Base-by-base conservation (phyloP, 2,329 filamentous ascomycete species). In the Pestalotiopsis sp. region DNA sequence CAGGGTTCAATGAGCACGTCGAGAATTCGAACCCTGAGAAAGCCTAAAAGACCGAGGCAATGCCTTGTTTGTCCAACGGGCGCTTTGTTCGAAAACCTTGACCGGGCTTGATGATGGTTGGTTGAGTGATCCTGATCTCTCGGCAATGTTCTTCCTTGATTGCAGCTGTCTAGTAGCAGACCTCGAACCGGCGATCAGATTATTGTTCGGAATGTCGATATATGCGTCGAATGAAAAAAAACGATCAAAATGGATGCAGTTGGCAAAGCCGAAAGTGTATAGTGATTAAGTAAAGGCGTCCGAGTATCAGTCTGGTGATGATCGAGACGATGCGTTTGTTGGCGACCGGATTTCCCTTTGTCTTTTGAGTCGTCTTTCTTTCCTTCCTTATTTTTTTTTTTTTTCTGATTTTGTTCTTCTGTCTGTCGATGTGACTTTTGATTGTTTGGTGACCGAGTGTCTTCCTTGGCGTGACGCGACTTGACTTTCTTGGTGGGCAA, bases 211-310 rank as follows among this genome's bases (percentile, higher is more conserved):
- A 64, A 73, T 72, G 72, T 70, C 56, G 68, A 69, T 69, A 74
- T 73, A 74, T 72, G 74, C 72, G 72, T 74, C 73, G 73, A 76
- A 73, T 71, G 67, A 72, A 64, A 74, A 74, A 23, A 73, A 68
- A 66, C 39, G 72, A 74, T 68, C 72, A 27, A 27, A 39, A 74
- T 70, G 64, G 68, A 61, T 56, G 68, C 66, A 31, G 59, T 52
- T 31, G 61, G 27, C 23, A 14, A 49, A 65, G 74, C 73, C 71
- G 75, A 78, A 75, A 78, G 74, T 79, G 75, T 77, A 75, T 73
- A 75, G 66, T 68, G 76, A 82, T 81, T 78, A 81, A 80, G 77
- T 77, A 52, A 36, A 36, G 45, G 66, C 68, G 69, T 38, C 23
- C 39, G 20, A 56, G 60, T 66, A 66, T 68, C 49, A 60, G 23